Base-by-base conservation (phyloP, 768 basidiomycete species). In the Suillus luteus region DNA sequence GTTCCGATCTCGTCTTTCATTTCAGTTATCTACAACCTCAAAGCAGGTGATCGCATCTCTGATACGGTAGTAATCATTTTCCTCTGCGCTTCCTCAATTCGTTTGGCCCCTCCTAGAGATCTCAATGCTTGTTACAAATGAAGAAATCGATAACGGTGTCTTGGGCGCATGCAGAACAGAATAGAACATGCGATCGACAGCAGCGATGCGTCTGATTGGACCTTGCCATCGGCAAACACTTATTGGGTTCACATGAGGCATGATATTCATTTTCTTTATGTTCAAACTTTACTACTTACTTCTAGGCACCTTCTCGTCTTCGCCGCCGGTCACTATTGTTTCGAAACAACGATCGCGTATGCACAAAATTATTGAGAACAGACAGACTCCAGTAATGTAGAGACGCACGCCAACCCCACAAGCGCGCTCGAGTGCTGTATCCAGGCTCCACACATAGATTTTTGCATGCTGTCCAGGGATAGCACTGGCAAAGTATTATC, bases 221-320 rank as follows among this genome's bases (percentile, higher is more conserved):
- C 55, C 55, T 37, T 55, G 37, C 55, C 1, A 10, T 38, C 37
- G 55, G 55, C 24, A 27, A 40, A 27, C 11, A 40, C 38, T 58
- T 58, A 27, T 27, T 27, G 24, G 37, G 55, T 11, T 41, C 2
- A 58, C 27, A 27, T 27, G 27, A 27, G 27, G 27, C 38, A 41
- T 40, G 55, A 40, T 27, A 24, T 58, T 58, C 55, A 27, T 58
- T 58, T 41, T 40, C 38, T 14, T 55, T n/a, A 5, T 37, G 22
- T 27, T 27, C 27, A 27, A 27, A 27, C 27, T 27, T 27, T 27
- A 27, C n/a, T n/a, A n/a, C n/a, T n/a, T n/a, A n/a, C n/a, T n/a
- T n/a, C n/a, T n/a, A n/a, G n/a, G n/a, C n/a, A n/a, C n/a, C n/a
- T n/a, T n/a, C n/a, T n/a, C n/a, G n/a, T n/a, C n/a, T n/a, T n/a